These are phyloP conservation scores for Fusarium dimerum DNA, from an alignment of 2,329 filamentous ascomycete genomes.

Conservation along the genomic window DNA sequence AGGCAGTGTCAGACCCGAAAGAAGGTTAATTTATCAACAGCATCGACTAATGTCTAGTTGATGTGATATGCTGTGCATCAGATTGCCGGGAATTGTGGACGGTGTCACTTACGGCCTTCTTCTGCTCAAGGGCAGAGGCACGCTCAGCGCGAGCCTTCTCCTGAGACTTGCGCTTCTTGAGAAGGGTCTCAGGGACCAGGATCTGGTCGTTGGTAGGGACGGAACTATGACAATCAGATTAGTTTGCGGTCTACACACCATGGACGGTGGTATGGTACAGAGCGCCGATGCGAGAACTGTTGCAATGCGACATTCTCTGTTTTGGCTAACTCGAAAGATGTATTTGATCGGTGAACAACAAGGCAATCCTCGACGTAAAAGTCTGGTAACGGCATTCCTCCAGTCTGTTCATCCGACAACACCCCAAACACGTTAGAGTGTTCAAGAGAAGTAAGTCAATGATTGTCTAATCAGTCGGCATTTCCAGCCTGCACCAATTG, in stretches of 20 bases:
- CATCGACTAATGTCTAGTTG: slow-evolving; percentile 97
- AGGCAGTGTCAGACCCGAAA: slow-evolving; percentile 89
- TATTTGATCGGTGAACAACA: slow-evolving; percentile 75
- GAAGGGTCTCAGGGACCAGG: slow-evolving; percentile 96
- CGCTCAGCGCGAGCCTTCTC: slow-evolving; percentile 97
- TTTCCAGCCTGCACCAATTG: slow-evolving; percentile 28
- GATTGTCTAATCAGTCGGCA: slow-evolving; percentile 19
- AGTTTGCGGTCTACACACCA: slow-evolving; percentile 73
- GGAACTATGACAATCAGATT: slow-evolving; percentile 66
- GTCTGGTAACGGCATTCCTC: background rate
- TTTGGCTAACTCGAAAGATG: slow-evolving; percentile 79
- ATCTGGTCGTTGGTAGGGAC: slow-evolving; percentile 94
- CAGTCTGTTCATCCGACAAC: slow-evolving; percentile 73
- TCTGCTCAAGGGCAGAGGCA: slow-evolving; percentile 76
- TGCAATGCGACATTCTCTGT: slow-evolving; percentile 87
- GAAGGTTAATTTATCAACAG: slow-evolving; percentile 97
- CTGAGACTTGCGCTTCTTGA: slow-evolving; percentile 99
- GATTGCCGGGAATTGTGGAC: slow-evolving; percentile 40
- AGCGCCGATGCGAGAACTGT: slow-evolving; percentile 92
- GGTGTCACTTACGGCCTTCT: slow-evolving; percentile 78
- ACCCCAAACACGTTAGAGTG: slow-evolving; percentile 53
- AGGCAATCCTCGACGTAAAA: slow-evolving; percentile 4
- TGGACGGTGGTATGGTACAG: slow-evolving; percentile 52
- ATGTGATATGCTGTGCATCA: slow-evolving; percentile 89
- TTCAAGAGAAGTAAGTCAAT: slow-evolving; percentile 42